Evolutionary conservation across 1,139 yeast genomes (phyloP), one percentile per base, ranked within the genome.

Genomic region (Blastobotrys serpentis): DNA sequence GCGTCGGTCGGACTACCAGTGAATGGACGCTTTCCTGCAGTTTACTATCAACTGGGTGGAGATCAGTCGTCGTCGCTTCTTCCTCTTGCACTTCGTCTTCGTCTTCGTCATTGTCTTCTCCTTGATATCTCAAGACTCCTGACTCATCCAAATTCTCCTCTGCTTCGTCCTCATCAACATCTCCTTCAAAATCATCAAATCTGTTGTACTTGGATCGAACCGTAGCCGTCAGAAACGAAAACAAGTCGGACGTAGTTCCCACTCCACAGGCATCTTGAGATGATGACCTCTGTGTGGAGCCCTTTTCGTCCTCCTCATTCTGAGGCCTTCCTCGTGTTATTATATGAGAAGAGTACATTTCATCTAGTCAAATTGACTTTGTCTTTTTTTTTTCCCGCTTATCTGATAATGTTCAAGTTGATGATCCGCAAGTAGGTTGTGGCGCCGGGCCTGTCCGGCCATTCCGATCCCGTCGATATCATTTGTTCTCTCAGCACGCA

Each of bases 181-280:
- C 60, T 30, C 55, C 61, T 23, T 56, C 61, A 41, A 58, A 56
- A 39, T 55, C 58, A 34, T 57, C 63, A 44, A 55, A 57, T 26
- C 58, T 49, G 33, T 51, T 51, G 40, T 49, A 49, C 34, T 52
- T 51, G 30, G 52, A 48, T 30, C 52, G 47, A 2, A 55, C 60
- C 10, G 61, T 48, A 2, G 62, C 61, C 2, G 62, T 55, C 26
- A 59, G 53, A 40, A 58, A 57, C 29, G 61, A 57, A 39, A 59
- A 57, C 30, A 57, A 47, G 21, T 48, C 46, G 36, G 13, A 17
- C 5, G 21, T 33, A 4, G 38, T 13, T n/a, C 38, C 38, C 8
- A 21, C 19, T 10, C 26, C 26, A 33, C 38, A 33, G 38, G 17
- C 34, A 18, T 46, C 49, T 22, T 46, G 43, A 8, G 49, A 46